phyloP scores from a whole-genome alignment of 2,329 filamentous ascomycete species.

The Colletotrichum brevisporum region DNA sequence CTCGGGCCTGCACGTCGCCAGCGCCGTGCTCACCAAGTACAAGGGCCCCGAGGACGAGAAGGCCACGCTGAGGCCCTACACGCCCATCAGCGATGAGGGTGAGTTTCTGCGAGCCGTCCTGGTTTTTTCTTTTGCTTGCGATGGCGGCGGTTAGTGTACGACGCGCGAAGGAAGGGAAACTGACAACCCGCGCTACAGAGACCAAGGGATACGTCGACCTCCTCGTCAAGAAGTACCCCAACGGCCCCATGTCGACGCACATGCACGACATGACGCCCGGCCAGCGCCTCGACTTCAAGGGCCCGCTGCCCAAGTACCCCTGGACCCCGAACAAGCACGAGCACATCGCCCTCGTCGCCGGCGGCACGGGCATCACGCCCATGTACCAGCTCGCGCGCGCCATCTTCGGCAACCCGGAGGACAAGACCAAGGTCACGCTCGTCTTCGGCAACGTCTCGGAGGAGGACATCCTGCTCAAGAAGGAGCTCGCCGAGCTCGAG shows the following conservation, averaged over 20 bases:
- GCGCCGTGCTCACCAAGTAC: constrained; percentile 93
- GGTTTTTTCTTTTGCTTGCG: neutral
- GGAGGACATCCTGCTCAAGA: constrained; percentile 91
- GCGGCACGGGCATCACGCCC: constrained; percentile 95
- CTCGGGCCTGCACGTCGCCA: constrained; percentile 85
- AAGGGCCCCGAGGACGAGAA: constrained; percentile 88
- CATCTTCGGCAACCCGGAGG: constrained; percentile 96
- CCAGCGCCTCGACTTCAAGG: constrained; percentile 91
- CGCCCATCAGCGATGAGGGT: constrained; percentile 90
- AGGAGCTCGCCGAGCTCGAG: constrained; percentile 87
- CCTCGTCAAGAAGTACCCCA: constrained; percentile 91
- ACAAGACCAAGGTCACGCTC: constrained; percentile 98
- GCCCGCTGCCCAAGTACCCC: constrained; percentile 92
- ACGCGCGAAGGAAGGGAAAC: neutral
- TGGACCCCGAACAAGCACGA: constrained; percentile 94
- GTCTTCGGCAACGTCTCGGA: constrained; percentile 92
- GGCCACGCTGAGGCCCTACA: constrained; percentile 92
- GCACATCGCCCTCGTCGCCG: constrained; percentile 89
- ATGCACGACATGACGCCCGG: constrained; percentile 86
- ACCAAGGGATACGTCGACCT: constrained; percentile 87
- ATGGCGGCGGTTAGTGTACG: neutral
- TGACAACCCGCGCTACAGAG: constrained; percentile 61
- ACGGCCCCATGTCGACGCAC: constrained; percentile 92
- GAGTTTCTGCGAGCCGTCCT: constrained; percentile 45
- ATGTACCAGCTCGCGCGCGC: constrained; percentile 95